phyloP scores from a whole-genome alignment of 441 rosid genomes.

The Jatropha multifida region DNA sequence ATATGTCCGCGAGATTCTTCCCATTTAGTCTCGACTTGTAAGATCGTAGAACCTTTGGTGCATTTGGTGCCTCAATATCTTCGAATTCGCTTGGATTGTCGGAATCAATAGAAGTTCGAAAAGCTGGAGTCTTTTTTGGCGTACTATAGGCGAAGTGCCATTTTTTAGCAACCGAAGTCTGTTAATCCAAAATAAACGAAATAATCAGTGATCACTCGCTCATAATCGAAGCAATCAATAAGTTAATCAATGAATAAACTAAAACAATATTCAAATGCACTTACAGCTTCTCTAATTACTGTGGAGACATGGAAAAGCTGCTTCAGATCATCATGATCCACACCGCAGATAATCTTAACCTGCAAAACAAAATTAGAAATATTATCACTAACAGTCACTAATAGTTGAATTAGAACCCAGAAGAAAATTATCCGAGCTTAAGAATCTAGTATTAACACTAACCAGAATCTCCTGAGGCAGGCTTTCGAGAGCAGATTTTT shows the following conservation, averaged over 20 bases:
- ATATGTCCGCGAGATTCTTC: conserved; percentile 44
- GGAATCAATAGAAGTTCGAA: conserved; percentile 34
- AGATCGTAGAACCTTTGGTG: conserved; percentile 43
- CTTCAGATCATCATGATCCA: conserved; percentile 72
- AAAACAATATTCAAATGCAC: conserved; percentile 20
- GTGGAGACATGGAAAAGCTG: conserved; percentile 63
- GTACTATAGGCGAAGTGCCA: conserved; percentile 65
- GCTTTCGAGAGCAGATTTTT: conserved; percentile 52
- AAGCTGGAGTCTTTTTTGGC: conserved; percentile 58
- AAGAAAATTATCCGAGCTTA: not conserved
- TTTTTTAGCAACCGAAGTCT: conserved; percentile 61
- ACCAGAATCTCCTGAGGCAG: conserved; percentile 81
- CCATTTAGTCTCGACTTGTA: conserved; percentile 37
- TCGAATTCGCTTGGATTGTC: conserved; percentile 30
- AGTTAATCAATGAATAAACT: not conserved
- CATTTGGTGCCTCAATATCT: conserved; percentile 65
- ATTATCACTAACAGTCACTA: not conserved
- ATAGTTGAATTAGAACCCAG: not conserved
- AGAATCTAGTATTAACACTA: conserved; percentile 15
- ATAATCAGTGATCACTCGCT: not conserved
- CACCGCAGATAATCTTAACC: conserved; percentile 65
- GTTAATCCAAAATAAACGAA: conserved; percentile 18
- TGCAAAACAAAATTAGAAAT: conserved; percentile 28
- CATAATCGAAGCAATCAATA: not conserved
- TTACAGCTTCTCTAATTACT: conserved; percentile 77